Percentiles rank a stretch among this genome's conserved stretches.
These are phyloP conservation scores for Xylaria sp. DNA, from an alignment of 2,329 filamentous ascomycete species.

Conservation along the genomic window DNA sequence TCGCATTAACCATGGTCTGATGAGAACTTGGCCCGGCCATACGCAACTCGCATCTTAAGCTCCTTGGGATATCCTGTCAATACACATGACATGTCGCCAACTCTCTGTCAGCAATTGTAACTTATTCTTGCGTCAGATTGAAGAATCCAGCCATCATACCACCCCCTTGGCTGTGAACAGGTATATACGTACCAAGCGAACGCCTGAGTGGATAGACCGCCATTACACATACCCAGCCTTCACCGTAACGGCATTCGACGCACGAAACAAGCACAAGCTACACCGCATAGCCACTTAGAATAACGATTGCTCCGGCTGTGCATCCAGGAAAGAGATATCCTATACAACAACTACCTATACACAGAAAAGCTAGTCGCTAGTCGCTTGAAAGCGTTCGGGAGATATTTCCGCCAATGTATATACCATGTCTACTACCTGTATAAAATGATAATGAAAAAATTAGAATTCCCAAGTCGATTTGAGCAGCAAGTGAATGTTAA, in stretches of 20 bases:
- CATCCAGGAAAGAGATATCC: neutral
- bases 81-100: neutral
- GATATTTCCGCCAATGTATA: neutral
- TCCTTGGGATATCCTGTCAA: too few relatives aligned
- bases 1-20: conserved; percentile 28
- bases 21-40: neutral
- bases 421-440: neutral
- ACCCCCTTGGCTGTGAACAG: neutral
- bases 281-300: neutral
- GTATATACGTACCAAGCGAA: neutral
- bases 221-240: neutral
- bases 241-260: neutral
- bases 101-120: neutral
- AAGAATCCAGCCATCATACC: neutral
- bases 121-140: neutral
- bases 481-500: neutral
- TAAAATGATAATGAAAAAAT: neutral
- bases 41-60: neutral
- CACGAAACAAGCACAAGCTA: neutral
- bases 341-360: neutral
- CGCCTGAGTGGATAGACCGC: neutral
- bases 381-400: neutral
- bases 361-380: neutral
- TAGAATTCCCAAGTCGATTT: neutral
- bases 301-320: neutral